Percentiles rank a stretch among this genome's conserved stretches.
These are phyloP conservation scores for Dillenia suffruticosa DNA, from an alignment of 164 flowering plant genomes.

Conservation along the genomic window DNA sequence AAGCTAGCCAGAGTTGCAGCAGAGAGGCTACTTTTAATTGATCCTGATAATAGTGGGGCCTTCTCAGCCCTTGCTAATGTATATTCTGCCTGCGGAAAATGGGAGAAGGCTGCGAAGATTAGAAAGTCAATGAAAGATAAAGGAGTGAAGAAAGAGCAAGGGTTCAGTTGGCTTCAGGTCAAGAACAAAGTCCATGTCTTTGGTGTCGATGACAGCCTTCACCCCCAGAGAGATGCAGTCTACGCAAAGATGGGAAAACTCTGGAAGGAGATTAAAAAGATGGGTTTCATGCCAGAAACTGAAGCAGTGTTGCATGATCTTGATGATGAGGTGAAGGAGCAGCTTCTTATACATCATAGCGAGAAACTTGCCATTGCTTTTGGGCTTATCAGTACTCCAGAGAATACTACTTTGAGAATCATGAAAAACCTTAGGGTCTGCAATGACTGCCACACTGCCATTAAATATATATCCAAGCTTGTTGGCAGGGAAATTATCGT, in stretches of 20 bases:
- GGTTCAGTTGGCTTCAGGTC: slow-evolving; percentile 75
- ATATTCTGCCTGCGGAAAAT: slow-evolving; percentile 61
- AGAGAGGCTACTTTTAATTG: slow-evolving; percentile 56
- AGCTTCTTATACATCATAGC: slow-evolving; percentile 69
- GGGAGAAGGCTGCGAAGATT: slow-evolving; percentile 65
- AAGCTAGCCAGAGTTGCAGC: slow-evolving; percentile 71
- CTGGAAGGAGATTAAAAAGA: slow-evolving; percentile 71
- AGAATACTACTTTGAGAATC: slow-evolving; percentile 61
- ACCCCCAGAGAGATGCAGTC: slow-evolving; percentile 62
- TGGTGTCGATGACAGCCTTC: slow-evolving; percentile 69
- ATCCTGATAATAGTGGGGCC: slow-evolving; percentile 80
- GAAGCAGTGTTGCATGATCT: slow-evolving; percentile 77
- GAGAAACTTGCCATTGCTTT: slow-evolving; percentile 93
- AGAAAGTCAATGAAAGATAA: slow-evolving; percentile 73
- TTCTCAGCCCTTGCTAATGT: slow-evolving; percentile 72
- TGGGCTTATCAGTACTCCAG: slow-evolving; percentile 72
- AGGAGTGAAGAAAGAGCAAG: slow-evolving; percentile 76
- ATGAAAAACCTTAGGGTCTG: slow-evolving; percentile 93
- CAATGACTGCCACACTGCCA: slow-evolving; percentile 85
- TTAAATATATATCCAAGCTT: slow-evolving; percentile 70
- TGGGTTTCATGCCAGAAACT: slow-evolving; percentile 78
- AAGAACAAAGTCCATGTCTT: slow-evolving; percentile 60
- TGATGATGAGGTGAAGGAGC: slow-evolving; percentile 76
- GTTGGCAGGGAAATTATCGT: slow-evolving; percentile 71
- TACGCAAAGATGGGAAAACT: slow-evolving; percentile 46